Conservation (phyloP, 2,329 filamentous ascomycete genomes). For the Pseudocercospora ulei region DNA sequence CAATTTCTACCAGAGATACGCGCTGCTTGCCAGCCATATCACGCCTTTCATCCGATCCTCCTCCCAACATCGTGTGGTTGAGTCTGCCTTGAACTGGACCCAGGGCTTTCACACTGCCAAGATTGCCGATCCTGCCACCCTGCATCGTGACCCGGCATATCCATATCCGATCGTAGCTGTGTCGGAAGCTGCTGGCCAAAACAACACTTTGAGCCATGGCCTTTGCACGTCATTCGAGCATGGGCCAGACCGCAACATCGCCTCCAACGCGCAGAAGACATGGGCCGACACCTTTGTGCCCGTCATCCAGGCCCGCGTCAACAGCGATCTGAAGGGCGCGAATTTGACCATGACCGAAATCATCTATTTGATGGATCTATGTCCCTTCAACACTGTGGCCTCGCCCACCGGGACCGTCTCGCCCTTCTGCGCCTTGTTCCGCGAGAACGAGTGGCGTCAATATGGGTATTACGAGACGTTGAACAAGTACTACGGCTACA, state of each 20-base stretch:
- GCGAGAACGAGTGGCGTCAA: constrained; percentile 62
- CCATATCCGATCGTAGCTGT: constrained; percentile 55
- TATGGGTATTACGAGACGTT: constrained; percentile 76
- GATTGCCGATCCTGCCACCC: constrained; percentile 35
- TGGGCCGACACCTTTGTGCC: constrained; percentile 59
- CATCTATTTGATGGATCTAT: constrained; percentile 75
- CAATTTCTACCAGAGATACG: constrained; percentile 67
- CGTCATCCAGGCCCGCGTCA: constrained; percentile 59
- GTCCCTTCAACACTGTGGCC: constrained; percentile 73
- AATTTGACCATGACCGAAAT: constrained; percentile 55
- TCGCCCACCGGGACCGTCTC: constrained; percentile 50
- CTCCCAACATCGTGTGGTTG: constrained; percentile 59
- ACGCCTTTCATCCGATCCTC: constrained; percentile 65
- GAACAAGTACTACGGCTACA: constrained; percentile 76
- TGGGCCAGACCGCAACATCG: constrained; percentile 44
- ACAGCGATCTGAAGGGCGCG: constrained; percentile 56
- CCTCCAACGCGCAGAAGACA: constrained; percentile 43
- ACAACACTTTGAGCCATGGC: constrained; percentile 74
- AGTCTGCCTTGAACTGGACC: constrained; percentile 66
- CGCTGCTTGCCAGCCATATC: constrained; percentile 47
- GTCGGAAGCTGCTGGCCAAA: constrained; percentile 55
- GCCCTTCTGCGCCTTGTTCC: constrained; percentile 68
- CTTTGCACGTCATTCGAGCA: constrained; percentile 62
- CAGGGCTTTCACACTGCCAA: constrained; percentile 59
- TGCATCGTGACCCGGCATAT: constrained; percentile 38